A percentile compares a stretch with the other conserved stretches of the same genome.
Conservation (phyloP, 768 basidiomycete species). For the Termitomyces sp. region DNA sequence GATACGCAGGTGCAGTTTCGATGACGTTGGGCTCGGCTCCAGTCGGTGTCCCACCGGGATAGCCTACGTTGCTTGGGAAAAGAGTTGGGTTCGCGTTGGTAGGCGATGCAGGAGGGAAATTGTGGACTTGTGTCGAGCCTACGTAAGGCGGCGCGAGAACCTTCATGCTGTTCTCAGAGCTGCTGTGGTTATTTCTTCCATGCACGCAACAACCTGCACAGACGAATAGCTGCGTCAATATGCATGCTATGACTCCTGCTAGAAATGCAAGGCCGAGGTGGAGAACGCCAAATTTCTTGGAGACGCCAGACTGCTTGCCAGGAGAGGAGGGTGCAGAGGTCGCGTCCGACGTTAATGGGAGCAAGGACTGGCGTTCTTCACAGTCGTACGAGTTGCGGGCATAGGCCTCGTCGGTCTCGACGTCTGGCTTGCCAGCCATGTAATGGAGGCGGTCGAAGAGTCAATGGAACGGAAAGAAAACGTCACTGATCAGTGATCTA, state of each 20-base stretch:
- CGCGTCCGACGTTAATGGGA: slow-evolving; percentile 20
- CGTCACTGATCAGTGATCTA: not conserved
- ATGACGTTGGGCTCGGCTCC: slow-evolving; percentile 74
- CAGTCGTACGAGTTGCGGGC: slow-evolving; percentile 13
- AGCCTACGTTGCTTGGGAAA: slow-evolving; percentile 76
- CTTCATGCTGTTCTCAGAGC: slow-evolving; percentile 16
- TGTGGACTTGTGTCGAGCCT: slow-evolving; percentile 65
- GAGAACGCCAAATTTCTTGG: slow-evolving; percentile 22
- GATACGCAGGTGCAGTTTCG: slow-evolving; percentile 73
- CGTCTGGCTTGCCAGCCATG: slow-evolving; percentile 16
- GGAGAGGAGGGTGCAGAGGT: slow-evolving; percentile 2
- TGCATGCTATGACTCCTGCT: slow-evolving; percentile 47
- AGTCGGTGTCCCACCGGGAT: slow-evolving; percentile 73
- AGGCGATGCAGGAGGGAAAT: slow-evolving; percentile 68
- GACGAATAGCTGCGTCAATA: slow-evolving; percentile 44
- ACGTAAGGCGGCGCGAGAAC: slow-evolving; percentile 58
- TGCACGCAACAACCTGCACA: slow-evolving; percentile 34
- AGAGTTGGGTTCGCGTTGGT: slow-evolving; percentile 68
- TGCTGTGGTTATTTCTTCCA: not conserved
- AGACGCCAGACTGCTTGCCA: not conserved
- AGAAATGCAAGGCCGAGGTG: slow-evolving; percentile 48
- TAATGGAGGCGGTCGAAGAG: slow-evolving; percentile 7
- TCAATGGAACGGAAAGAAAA: not conserved
- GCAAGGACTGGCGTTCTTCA: slow-evolving; percentile 31
- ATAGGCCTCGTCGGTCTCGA: slow-evolving; percentile 17